phyloP scores from a whole-genome alignment of 176 grass and related monocot genomes.

The Ananas comosus region DNA sequence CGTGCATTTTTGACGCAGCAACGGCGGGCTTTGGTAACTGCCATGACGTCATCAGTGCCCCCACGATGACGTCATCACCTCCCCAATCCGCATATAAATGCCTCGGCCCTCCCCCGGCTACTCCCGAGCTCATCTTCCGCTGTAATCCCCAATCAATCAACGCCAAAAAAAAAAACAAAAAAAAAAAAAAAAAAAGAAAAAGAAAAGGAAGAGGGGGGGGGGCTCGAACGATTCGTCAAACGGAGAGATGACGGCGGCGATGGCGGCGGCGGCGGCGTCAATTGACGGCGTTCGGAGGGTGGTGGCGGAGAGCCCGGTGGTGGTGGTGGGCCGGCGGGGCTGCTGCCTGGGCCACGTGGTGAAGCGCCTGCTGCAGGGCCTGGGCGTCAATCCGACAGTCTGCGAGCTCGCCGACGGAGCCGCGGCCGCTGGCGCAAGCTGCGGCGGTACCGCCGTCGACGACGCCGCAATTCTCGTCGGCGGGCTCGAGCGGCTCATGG shows the following conservation, averaged over 20 bases:
- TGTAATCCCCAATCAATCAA: too few species aligned
- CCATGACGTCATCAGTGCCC: too few species aligned
- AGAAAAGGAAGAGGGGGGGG: too few species aligned
- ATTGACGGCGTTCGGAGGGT: slow-evolving; percentile 22
- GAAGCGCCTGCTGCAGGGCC: slow-evolving; percentile 65
- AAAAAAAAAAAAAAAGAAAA: too few species aligned
- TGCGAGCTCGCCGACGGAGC: slow-evolving; percentile 39
- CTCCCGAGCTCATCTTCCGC: too few species aligned
- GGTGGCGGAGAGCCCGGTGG: slow-evolving; percentile 70
- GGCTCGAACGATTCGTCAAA: slow-evolving; percentile 19
- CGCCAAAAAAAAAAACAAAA: too few species aligned
- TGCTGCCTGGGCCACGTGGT: slow-evolving; percentile 94
- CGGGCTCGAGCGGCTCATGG: slow-evolving; percentile 69
- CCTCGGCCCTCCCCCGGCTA: too few species aligned
- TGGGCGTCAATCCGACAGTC: slow-evolving; percentile 75
- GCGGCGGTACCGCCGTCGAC: slow-evolving; percentile 10
- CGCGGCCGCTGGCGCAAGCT: too few species aligned
- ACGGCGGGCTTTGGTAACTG: too few species aligned
- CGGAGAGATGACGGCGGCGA: neutral
- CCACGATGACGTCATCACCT: too few species aligned
- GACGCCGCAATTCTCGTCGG: slow-evolving; percentile 56
- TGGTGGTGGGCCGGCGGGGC: slow-evolving; percentile 57
- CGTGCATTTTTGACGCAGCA: too few species aligned
- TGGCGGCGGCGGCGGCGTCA: neutral
- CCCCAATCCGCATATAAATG: too few species aligned